Conservation (phyloP, 2,329 filamentous ascomycete genomes). For the Paraphoma chrysanthemicola region DNA sequence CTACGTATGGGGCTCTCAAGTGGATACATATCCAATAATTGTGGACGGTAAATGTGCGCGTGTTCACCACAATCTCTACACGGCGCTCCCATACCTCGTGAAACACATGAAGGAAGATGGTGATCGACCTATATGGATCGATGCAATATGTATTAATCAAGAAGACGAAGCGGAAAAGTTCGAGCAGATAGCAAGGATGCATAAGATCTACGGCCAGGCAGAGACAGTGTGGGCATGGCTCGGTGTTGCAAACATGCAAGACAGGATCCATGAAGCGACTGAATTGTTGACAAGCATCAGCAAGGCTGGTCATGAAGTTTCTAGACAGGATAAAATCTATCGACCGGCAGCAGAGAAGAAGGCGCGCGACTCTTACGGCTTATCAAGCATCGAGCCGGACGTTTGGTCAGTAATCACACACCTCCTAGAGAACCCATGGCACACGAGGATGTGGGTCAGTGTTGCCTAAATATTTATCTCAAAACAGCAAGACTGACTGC, state of each 20-base stretch:
- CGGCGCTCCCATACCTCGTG: neutral
- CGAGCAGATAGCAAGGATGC: neutral
- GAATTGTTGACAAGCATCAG: neutral
- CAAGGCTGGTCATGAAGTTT: neutral
- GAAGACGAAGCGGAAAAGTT: neutral
- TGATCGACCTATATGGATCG: neutral
- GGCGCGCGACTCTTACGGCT: neutral
- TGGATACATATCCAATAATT: neutral
- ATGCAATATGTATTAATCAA: neutral
- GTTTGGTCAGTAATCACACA: neutral
- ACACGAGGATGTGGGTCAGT: neutral
- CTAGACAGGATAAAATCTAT: neutral
- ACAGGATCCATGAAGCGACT: neutral
- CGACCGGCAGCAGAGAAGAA: neutral
- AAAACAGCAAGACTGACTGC: neutral
- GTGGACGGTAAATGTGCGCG: neutral
- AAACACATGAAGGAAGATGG: neutral
- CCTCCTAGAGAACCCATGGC: neutral
- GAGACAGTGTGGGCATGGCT: neutral
- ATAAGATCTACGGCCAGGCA: neutral
- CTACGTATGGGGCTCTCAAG: neutral
- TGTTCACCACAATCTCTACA: neutral
- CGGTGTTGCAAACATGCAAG: neutral
- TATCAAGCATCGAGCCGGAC: neutral
- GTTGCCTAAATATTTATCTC: too few relatives aligned